These are phyloP conservation scores for Fusarium irregulare DNA, from an alignment of 2,329 filamentous ascomycete genomes.

Conservation along the genomic window DNA sequence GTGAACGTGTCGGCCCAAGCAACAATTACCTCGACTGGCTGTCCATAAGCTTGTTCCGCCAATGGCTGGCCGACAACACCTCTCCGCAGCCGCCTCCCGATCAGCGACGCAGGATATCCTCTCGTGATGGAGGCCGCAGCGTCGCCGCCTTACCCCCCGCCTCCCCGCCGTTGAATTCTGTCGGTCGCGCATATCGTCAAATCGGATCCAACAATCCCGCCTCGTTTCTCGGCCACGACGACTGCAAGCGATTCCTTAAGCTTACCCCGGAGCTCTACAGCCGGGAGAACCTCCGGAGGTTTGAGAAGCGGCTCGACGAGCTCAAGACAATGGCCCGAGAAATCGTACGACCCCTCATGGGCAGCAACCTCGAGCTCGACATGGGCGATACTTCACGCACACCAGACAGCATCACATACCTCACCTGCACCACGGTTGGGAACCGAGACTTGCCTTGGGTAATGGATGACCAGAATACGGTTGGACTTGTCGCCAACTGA, in stretches of 20 bases:
- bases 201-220: slow-evolving; percentile 71
- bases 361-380: slow-evolving; percentile 85
- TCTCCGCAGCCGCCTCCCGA: slow-evolving; percentile 65
- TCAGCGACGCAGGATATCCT: slow-evolving; percentile 44
- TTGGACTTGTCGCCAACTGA: slow-evolving; percentile 27
- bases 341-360: slow-evolving; percentile 85
- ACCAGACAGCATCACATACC: slow-evolving; percentile 59
- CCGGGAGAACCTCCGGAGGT: slow-evolving; percentile 84
- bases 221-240: slow-evolving; percentile 82
- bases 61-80: slow-evolving; percentile 93
- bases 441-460: slow-evolving; percentile 65
- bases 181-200: slow-evolving; percentile 81
- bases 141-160: slow-evolving; percentile 53
- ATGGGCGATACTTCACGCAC: slow-evolving; percentile 58
- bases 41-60: slow-evolving; percentile 85
- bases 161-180: slow-evolving; percentile 63
- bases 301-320: slow-evolving; percentile 89
- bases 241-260: slow-evolving; percentile 91
- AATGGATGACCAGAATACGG: slow-evolving; percentile 49
- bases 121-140: slow-evolving; percentile 47
- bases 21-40: slow-evolving; percentile 92
- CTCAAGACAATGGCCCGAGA: slow-evolving; percentile 86
- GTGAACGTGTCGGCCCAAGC: slow-evolving; percentile 82
- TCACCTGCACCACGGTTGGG: slow-evolving; percentile 62
- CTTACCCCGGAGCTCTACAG: slow-evolving; percentile 84